Evolutionary conservation across 495 filamentous ascomycete species (phyloP).

Genomic region (Xylaria grammica): DNA sequence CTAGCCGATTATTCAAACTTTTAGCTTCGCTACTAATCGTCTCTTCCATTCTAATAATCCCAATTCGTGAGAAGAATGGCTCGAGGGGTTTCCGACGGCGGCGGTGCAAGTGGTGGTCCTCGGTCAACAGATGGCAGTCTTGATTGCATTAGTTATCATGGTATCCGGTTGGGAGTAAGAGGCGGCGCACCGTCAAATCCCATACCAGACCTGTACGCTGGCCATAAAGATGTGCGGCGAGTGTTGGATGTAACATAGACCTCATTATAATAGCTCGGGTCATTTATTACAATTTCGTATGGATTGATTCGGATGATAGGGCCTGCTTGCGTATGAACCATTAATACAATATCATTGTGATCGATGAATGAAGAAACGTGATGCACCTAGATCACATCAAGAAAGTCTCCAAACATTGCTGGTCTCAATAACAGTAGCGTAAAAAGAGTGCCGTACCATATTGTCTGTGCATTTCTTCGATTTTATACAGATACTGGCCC

Average conservation of each 20-base stretch:
- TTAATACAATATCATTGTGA: background rate
- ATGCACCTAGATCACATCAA: too few relatives aligned
- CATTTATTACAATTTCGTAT: constrained; percentile 13
- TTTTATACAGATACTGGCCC: constrained; percentile 42
- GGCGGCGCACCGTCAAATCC: background rate
- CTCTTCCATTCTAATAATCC: constrained; percentile 24
- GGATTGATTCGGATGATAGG: constrained; percentile 61
- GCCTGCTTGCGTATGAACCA: constrained; percentile 19
- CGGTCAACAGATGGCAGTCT: background rate
- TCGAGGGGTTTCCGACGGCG: constrained; percentile 23
- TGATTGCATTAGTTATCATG: background rate
- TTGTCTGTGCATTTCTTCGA: constrained; percentile 45
- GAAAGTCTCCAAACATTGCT: too few relatives aligned
- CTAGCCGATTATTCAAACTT: background rate
- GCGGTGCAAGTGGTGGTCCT: constrained; percentile 26
- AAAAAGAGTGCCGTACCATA: too few relatives aligned
- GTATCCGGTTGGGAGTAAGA: background rate
- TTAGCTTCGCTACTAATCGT: constrained; percentile 9
- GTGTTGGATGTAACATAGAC: background rate
- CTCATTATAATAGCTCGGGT: background rate
- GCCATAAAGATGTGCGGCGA: background rate
- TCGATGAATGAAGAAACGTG: background rate
- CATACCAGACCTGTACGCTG: background rate
- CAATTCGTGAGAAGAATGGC: constrained; percentile 23
- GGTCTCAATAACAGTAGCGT: too few relatives aligned